Percentiles rank a stretch among this genome's conserved stretches.
Evolutionary conservation across 805 yeast genomes (phyloP).

Genomic region (Pichia phayaonensis): DNA sequence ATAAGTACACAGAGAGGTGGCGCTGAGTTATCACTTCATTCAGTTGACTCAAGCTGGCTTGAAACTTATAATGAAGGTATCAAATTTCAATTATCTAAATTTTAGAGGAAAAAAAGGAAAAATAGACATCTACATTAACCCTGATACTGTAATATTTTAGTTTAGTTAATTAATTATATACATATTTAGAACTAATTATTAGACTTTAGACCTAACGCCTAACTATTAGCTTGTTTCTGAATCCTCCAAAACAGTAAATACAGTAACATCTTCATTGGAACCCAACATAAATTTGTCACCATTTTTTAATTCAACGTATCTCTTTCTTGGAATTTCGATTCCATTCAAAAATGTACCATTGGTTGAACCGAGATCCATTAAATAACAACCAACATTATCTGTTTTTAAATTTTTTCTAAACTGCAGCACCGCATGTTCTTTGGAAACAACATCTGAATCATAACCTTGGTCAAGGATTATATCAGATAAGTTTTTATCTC

Average conservation of each 20-base stretch:
- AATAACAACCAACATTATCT: constrained; percentile 10
- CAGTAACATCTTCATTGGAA: constrained; percentile 17
- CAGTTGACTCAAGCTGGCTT: constrained; percentile 7
- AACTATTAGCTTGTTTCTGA: background rate
- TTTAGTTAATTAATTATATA: background rate
- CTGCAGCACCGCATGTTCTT: constrained; percentile 26
- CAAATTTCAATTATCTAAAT: background rate
- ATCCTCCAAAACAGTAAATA: constrained; percentile 19
- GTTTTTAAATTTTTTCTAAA: constrained; percentile 12
- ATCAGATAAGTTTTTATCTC: constrained; percentile 16
- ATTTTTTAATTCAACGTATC: constrained; percentile 21
- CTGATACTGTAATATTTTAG: background rate
- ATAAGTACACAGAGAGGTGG: constrained; percentile 8
- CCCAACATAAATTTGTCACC: constrained; percentile 24
- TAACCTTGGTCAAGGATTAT: constrained; percentile 14
- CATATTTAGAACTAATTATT: background rate
- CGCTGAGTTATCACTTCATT: constrained; percentile 3
- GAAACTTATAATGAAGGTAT: constrained; percentile 3
- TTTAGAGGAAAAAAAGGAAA: background rate
- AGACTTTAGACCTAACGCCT: background rate
- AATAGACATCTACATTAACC: no score
- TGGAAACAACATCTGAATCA: constrained; percentile 17
- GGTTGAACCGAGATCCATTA: constrained; percentile 24
- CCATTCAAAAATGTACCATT: constrained; percentile 26
- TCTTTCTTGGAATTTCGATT: constrained; percentile 18